Base-by-base conservation (phyloP, 331 rosid species). In the Telfairia occidentalis region DNA sequence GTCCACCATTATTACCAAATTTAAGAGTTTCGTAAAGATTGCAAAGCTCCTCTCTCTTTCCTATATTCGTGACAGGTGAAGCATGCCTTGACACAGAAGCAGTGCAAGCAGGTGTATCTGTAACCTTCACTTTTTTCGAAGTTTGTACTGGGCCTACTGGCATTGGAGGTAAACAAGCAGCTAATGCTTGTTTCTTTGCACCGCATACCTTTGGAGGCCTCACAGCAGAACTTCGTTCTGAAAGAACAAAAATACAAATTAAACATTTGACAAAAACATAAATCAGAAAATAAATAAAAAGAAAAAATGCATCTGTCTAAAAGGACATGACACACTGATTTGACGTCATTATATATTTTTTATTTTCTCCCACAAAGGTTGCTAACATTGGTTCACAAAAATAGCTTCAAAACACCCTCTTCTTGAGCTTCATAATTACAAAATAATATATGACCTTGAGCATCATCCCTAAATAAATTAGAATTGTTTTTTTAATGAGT, bases 141-240 rank as follows among this genome's bases (percentile, higher is more conserved):
- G 74, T 46, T 69, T 69, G 57, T 45, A 43, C 71, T n/a, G 65
- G 65, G 38, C 38, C 65, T 28, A 58, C 38, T 3, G 7, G 71
- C 29, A 34, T n/a, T 19, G 74, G 24, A 15, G 74, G 38, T 45
- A 45, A 42, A 69, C 74, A 26, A 45, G 55, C 30, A 69, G 57
- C 38, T 43, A 1, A 45, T 45, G 50, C 35, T 26, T 26, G 74
- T 69, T 69, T 69, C 57, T 69, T 69, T 28, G 26, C 15, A 15
- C 57, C 57, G 24, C 54, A 45, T 13, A 5, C 53, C 38, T 26
- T 69, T 69, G 74, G 23, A 69, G 74, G 74, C 74, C 43, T 43
- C 74, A 4, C 1, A 42, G 32, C 8, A 38, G 37, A 16, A 69
- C 7, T 45, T 43, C 38, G 74, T 69, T 69, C 74, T 69, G 35